A percentile compares a stretch with the other conserved stretches of the same genome.
phyloP scores from a whole-genome alignment of 495 filamentous ascomycete species.

The Neurospora sp. region DNA sequence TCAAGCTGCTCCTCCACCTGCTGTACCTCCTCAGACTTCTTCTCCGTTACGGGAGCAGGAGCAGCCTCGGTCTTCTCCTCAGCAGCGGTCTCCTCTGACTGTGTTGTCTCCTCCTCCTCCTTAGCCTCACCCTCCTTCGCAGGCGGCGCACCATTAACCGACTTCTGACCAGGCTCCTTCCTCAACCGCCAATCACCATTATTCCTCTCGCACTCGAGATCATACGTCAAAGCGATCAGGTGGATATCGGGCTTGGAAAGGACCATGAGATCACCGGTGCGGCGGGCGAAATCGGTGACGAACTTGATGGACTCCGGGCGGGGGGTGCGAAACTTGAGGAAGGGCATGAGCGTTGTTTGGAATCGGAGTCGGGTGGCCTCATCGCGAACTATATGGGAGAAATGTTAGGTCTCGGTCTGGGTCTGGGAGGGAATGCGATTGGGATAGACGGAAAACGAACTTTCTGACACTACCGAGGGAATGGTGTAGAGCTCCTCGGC shows the following conservation, averaged over 20 bases:
- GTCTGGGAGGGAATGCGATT: too few species aligned
- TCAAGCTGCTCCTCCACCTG: conserved; percentile 7
- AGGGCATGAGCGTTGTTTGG: conserved; percentile 73
- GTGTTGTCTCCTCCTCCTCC: conserved; percentile 8
- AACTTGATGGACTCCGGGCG: conserved; percentile 62
- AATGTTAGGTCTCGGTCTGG: too few species aligned
- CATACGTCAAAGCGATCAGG: conserved; percentile 82
- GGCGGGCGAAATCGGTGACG: conserved; percentile 76
- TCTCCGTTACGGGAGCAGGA: not conserved
- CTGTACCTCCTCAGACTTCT: conserved; percentile 40
- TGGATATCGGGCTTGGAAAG: conserved; percentile 82
- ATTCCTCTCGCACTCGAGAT: conserved; percentile 77
- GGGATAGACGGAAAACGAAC: conserved; percentile 31
- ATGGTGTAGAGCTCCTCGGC: conserved; percentile 75
- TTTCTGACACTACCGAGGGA: conserved; percentile 78
- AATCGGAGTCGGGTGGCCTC: conserved; percentile 67
- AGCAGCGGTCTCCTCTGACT: too few species aligned
- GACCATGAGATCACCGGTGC: conserved; percentile 81
- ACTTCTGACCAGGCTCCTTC: conserved; percentile 65
- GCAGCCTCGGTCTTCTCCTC: not conserved
- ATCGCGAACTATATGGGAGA: conserved; percentile 42
- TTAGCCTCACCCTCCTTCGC: conserved; percentile 15
- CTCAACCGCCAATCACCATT: conserved; percentile 70
- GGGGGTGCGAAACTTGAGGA: conserved; percentile 67
- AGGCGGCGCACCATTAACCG: conserved; percentile 59